Conservation (phyloP, 2,329 filamentous ascomycete genomes). For the Didymosphaeria variabile region DNA sequence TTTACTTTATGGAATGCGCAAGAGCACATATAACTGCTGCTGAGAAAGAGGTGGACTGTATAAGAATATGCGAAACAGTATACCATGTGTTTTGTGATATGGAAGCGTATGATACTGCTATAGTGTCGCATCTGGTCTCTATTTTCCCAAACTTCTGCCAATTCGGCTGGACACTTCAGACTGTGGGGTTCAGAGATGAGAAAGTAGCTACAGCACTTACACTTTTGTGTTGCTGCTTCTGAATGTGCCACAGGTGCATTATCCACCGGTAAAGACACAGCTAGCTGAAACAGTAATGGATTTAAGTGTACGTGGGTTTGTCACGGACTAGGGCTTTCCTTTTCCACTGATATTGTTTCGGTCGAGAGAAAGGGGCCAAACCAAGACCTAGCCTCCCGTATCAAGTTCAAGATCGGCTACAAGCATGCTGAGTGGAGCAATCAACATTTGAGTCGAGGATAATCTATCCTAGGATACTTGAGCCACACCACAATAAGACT, state of each 20-base stretch:
- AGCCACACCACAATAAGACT: too few relatives aligned
- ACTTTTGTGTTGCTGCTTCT: neutral
- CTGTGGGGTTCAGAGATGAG: neutral
- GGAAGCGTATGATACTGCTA: neutral
- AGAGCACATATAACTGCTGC: neutral
- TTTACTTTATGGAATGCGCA: neutral
- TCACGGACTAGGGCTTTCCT: neutral
- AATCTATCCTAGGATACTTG: too few relatives aligned
- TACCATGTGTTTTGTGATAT: neutral
- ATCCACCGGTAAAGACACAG: neutral
- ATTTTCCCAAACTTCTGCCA: slow-evolving; percentile 9
- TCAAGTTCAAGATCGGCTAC: too few relatives aligned
- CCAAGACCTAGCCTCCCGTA: too few relatives aligned
- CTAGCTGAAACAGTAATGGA: neutral
- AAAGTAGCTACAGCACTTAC: slow-evolving; percentile 8
- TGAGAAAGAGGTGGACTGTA: neutral
- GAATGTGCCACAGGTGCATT: slow-evolving; percentile 1
- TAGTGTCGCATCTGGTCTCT: neutral
- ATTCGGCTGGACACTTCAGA: slow-evolving; percentile 2
- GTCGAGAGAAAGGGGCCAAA: too few relatives aligned
- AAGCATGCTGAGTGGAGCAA: too few relatives aligned
- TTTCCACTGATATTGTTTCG: too few relatives aligned
- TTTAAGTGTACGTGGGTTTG: neutral
- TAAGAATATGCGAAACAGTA: neutral
- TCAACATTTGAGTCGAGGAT: too few relatives aligned